phyloP scores from a whole-genome alignment of 2,329 filamentous ascomycete genomes.

The Diaporthe sp. region DNA sequence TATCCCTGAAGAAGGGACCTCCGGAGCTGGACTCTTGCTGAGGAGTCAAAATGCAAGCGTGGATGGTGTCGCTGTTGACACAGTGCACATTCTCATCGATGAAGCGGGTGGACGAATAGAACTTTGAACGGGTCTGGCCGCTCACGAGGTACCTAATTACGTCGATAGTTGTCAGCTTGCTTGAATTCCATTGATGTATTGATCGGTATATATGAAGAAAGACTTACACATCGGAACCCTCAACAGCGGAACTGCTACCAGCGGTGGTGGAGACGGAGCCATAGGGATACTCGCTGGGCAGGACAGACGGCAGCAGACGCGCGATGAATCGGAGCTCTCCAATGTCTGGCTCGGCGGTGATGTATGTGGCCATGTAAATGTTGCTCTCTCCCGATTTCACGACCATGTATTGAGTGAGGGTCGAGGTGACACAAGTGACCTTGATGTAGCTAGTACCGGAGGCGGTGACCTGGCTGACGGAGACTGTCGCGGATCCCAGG shows the following conservation, averaged over 20 bases:
- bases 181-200: background rate
- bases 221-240: conserved; percentile 56
- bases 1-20: conserved; percentile 68
- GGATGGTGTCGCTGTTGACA: conserved; percentile 47
- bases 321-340: conserved; percentile 67
- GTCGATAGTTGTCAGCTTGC: background rate
- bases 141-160: conserved; percentile 55
- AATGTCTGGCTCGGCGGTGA: conserved; percentile 57
- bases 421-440: conserved; percentile 58
- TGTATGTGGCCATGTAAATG: conserved; percentile 66
- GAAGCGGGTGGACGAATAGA: conserved; percentile 71
- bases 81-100: conserved; percentile 72
- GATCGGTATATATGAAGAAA: background rate
- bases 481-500: conserved; percentile 63
- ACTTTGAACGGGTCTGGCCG: conserved; percentile 71
- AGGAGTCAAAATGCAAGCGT: conserved; percentile 52
- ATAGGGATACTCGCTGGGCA: conserved; percentile 49
- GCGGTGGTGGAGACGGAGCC: conserved; percentile 61
- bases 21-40: conserved; percentile 65
- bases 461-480: conserved; percentile 37
- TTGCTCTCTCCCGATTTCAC: conserved; percentile 61
- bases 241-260: conserved; percentile 60
- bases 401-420: conserved; percentile 66
- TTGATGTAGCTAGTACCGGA: conserved; percentile 57
- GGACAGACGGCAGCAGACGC: conserved; percentile 45